Evolutionary conservation across 139 green algal species (phyloP), one percentile per base, ranked within the genome.

Genomic region (Haematococcus lacustris): DNA sequence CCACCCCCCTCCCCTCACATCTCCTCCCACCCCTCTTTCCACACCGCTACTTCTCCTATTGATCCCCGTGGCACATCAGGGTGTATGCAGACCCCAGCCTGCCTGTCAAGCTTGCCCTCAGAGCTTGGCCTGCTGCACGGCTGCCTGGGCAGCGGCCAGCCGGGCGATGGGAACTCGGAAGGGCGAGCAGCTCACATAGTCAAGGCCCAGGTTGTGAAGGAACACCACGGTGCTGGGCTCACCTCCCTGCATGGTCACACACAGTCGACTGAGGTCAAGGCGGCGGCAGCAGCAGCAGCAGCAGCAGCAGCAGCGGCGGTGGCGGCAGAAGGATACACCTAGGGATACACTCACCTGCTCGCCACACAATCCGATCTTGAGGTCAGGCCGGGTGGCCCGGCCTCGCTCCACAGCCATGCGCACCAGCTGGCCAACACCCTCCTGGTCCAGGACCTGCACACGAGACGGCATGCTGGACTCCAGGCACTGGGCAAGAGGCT

Each of bases 301-400:
- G n/a, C n/a, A n/a, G n/a, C n/a, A n/a, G n/a, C n/a, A n/a, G n/a
- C n/a, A n/a, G n/a, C n/a, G n/a, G n/a, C n/a, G n/a, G n/a, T n/a
- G n/a, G n/a, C n/a, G n/a, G n/a, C n/a, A n/a, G n/a, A n/a, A n/a
- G n/a, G n/a, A n/a, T n/a, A n/a, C n/a, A n/a, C n/a, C n/a, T n/a
- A n/a, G n/a, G n/a, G n/a, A n/a, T n/a, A n/a, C n/a, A n/a, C n/a
- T 39, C 66, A 89, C 93, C 71, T 97, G 92, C 85, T 97, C 93
- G 23, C 93, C 93, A 79, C 93, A 97, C 40, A 97, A 88, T 66
- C 90, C 90, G 25, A 97, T 76, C 72, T 93, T 82, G 26, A 97
- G 72, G 65, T 80, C 74, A 2, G 90, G 87, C 39, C 81, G 80
- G 0, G 86, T 76, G 9, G 60, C 74, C 23, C 90, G 84, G 47